phyloP scores from a whole-genome alignment of 2,329 filamentous ascomycete genomes.

The Dactylellina leptospora region DNA sequence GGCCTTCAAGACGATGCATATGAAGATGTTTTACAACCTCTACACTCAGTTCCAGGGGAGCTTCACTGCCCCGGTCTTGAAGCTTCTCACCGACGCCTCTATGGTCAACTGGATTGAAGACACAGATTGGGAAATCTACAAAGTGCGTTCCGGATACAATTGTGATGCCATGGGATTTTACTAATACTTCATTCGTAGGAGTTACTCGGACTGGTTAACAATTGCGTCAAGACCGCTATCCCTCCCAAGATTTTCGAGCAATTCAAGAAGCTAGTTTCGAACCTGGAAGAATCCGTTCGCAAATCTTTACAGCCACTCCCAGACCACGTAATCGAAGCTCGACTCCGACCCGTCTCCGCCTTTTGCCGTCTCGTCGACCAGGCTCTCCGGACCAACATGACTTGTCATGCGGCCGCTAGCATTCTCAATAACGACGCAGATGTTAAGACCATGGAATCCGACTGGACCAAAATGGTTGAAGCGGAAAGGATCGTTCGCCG shows the following conservation, averaged over 20 bases:
- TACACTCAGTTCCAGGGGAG: slow-evolving; percentile 96
- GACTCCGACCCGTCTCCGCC: slow-evolving; percentile 84
- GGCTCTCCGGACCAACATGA: slow-evolving; percentile 87
- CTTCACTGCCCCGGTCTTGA: slow-evolving; percentile 94
- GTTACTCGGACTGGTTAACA: slow-evolving; percentile 90
- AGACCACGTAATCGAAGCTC: slow-evolving; percentile 82
- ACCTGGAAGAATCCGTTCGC: slow-evolving; percentile 80
- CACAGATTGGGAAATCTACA: slow-evolving; percentile 94
- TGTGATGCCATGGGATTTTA: too few species aligned
- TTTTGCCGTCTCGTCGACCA: slow-evolving; percentile 88
- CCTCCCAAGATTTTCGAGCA: slow-evolving; percentile 87
- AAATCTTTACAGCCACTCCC: slow-evolving; percentile 87
- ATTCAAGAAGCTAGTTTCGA: slow-evolving; percentile 83
- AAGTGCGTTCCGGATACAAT: slow-evolving; percentile 63
- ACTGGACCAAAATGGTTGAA: slow-evolving; percentile 76
- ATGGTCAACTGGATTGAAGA: slow-evolving; percentile 93
- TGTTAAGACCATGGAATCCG: slow-evolving; percentile 92
- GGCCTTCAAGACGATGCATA: slow-evolving; percentile 93
- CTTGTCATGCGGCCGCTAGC: slow-evolving; percentile 91
- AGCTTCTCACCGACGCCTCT: slow-evolving; percentile 81
- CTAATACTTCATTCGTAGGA: too few species aligned
- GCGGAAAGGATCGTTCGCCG: slow-evolving; percentile 68
- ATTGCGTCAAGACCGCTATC: slow-evolving; percentile 88
- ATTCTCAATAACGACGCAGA: slow-evolving; percentile 89
- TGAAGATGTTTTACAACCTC: slow-evolving; percentile 94